Conservation (phyloP, 225 moss, liverwort and hornwort genomes). For the Anthoceros angustus region DNA sequence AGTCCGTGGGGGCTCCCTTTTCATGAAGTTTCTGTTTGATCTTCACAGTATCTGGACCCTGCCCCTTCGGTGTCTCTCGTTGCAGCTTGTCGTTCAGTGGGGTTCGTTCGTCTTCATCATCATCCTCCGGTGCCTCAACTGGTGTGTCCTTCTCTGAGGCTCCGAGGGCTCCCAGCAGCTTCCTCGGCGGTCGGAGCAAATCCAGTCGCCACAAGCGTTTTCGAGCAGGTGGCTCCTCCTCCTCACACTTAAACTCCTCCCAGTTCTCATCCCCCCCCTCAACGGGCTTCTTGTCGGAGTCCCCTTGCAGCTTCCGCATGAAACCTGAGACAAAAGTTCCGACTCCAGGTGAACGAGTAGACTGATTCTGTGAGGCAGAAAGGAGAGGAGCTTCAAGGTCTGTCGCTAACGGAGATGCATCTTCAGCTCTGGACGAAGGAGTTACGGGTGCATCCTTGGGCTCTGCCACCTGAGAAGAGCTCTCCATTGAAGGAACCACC, state of each 20-base stretch:
- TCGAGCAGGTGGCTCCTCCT: not conserved
- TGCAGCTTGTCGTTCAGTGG: conserved; percentile 8
- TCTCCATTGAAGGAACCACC: not conserved
- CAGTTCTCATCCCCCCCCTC: conserved; percentile 16
- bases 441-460: not conserved
- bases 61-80: conserved; percentile 17
- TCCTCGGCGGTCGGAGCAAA: not conserved
- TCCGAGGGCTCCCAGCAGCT: not conserved
- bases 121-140: conserved; percentile 6
- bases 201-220: not conserved
- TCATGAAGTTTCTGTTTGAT: conserved; percentile 35
- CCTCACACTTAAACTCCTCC: not conserved
- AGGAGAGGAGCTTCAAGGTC: not conserved
- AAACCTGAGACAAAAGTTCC: conserved; percentile 26
- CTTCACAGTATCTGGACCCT: conserved; percentile 34
- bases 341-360: not conserved
- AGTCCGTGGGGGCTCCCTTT: conserved; percentile 35
- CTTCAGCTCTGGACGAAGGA: not conserved
- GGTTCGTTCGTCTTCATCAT: not conserved
- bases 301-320: conserved; percentile 21
- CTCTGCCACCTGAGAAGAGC: not conserved
- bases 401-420: not conserved
- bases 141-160: not conserved
- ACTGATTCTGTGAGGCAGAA: not conserved
- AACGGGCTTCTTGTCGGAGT: conserved; percentile 7